These are phyloP conservation scores for Anisodus acutangulus DNA, from an alignment of 257 asterid genomes.

Conservation along the genomic window DNA sequence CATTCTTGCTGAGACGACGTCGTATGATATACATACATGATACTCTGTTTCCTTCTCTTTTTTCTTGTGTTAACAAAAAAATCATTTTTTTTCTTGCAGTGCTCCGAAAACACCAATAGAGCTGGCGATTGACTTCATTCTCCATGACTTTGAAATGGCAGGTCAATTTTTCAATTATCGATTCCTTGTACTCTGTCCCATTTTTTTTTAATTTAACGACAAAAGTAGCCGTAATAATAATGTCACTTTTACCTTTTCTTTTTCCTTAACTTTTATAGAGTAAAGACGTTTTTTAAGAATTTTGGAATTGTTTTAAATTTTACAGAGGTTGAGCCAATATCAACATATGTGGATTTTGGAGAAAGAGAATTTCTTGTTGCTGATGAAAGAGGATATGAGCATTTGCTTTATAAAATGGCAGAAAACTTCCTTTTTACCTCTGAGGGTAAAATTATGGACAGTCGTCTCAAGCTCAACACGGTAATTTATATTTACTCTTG, in stretches of 20 bases:
- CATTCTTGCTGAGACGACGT: slow-evolving; percentile 45
- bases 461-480: slow-evolving; percentile 78
- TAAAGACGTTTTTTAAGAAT: too few relatives aligned
- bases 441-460: slow-evolving; percentile 65
- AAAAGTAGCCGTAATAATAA: background rate
- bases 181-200: background rate
- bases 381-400: slow-evolving; percentile 92
- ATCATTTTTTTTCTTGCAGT: slow-evolving; percentile 36
- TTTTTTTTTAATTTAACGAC: background rate
- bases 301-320: slow-evolving; percentile 25
- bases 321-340: slow-evolving; percentile 91
- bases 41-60: background rate
- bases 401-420: slow-evolving; percentile 75
- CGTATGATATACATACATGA: slow-evolving; percentile 38
- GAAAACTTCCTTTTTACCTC: slow-evolving; percentile 61
- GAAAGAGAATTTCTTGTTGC: slow-evolving; percentile 84
- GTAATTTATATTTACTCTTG: slow-evolving; percentile 40
- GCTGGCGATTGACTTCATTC: slow-evolving; percentile 92
- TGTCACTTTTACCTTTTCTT: background rate
- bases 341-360: slow-evolving; percentile 87
- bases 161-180: slow-evolving; percentile 47
- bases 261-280: background rate
- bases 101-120: slow-evolving; percentile 83
- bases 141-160: slow-evolving; percentile 98
- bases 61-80: too few relatives aligned